Base-by-base conservation (phyloP, 805 yeast species). In the Lachancea dasiensis region DNA sequence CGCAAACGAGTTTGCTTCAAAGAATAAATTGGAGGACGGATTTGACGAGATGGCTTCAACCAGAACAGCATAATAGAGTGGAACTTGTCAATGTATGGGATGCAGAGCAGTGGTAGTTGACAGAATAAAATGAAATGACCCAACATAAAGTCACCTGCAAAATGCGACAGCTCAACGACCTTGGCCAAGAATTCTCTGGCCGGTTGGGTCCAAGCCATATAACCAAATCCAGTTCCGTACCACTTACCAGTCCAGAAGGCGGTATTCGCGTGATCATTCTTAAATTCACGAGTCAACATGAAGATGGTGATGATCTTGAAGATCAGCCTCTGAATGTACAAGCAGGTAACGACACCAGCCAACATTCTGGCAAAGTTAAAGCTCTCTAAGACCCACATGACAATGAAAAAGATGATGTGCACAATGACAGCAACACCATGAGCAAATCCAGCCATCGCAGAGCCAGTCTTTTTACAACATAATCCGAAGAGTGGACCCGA, bases 221-320 rank as follows among this genome's bases (percentile, higher is more conserved):
- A 79, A 43, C 97, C 98, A 65, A 90, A 68, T 58, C 95, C 92
- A 44, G 85, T 72, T 43, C 95, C 92, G 64, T 89, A 87, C 99
- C 99, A 92, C 67, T 87, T 89, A 74, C 99, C 99, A 41, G 95
- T 85, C 99, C 99, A 92, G 94, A 95, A 92, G 20, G 98, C 97
- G 52, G 95, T 83, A 70, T 92, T 92, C 25, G 97, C 72, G 59
- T 81, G 86, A 67, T 90, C 97, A 54, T 84, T 85, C 79, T 86
- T 86, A 73, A 87, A 87, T 69, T 92, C 99, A 72, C 98, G 80
- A 37, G 97, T 86, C 59, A 94, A 71, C 64, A 80, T 68, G 49
- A 77, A 64, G 37, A 81, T 69, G 8, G 95, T 85, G 72, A 92
- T 70, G 53, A 81, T 61, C 72, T 87, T 87, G 76, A 90, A 84